Evolutionary conservation across 257 asterid genomes (phyloP).

Genomic region (Orobanche coerulescens): DNA sequence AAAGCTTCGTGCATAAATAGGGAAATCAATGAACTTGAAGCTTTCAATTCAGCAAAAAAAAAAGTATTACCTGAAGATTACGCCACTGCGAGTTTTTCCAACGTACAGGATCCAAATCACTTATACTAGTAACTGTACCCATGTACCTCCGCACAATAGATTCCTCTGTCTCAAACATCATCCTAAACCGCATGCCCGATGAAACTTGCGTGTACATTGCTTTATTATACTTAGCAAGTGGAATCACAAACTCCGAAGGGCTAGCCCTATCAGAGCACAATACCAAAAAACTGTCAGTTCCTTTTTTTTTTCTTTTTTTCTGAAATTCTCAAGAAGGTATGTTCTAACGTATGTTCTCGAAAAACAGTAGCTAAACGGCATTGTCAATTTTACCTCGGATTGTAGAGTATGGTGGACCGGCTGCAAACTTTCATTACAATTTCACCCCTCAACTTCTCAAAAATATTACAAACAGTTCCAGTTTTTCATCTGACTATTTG

Average conservation of each 20-base stretch:
- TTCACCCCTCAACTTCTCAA: no score
- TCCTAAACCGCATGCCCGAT: slow-evolving; percentile 88
- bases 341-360: no score
- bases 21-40: background rate
- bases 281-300: background rate
- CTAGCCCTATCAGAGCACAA: slow-evolving; percentile 61
- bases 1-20: background rate
- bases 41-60: background rate
- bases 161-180: slow-evolving; percentile 99
- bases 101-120: slow-evolving; percentile 73
- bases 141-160: slow-evolving; percentile 88
- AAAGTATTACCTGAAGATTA: slow-evolving; percentile 67
- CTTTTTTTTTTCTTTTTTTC: no score
- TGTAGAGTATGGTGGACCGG: slow-evolving; percentile 75
- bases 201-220: slow-evolving; percentile 86
- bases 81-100: slow-evolving; percentile 98
- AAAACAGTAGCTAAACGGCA: background rate
- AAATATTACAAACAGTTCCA: no score
- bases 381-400: background rate
- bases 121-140: slow-evolving; percentile 78
- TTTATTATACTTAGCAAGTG: slow-evolving; percentile 85
- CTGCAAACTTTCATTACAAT: no score
- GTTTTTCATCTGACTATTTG: no score
- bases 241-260: slow-evolving; percentile 87
- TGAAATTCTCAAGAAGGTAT: background rate